Conservation (phyloP, 1,284 basidiomycete species). For the Tetrapyrgos nigripes region DNA sequence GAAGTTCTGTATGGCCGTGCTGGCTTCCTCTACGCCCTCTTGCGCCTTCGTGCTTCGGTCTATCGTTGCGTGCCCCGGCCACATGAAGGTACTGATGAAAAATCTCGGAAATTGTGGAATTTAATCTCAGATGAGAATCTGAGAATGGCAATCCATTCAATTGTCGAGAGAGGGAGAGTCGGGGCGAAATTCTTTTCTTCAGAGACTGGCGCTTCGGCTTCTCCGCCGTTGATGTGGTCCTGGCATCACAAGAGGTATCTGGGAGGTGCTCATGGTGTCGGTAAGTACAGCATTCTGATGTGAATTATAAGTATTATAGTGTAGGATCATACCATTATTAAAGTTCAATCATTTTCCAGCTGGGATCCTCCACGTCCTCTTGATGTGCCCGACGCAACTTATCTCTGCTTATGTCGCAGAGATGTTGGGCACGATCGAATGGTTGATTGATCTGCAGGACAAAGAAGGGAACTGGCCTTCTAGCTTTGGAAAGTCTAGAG, state of each 20-base stretch:
- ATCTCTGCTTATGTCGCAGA: conserved; percentile 44
- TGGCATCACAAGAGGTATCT: conserved; percentile 62
- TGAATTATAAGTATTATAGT: neutral
- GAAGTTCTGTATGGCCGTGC: conserved; percentile 65
- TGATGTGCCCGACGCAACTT: conserved; percentile 46
- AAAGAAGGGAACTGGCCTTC: conserved; percentile 57
- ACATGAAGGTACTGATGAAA: neutral
- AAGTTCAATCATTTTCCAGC: conserved; percentile 33
- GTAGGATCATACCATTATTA: neutral
- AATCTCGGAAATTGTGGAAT: neutral
- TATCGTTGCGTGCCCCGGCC: conserved; percentile 6
- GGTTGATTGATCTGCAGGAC: conserved; percentile 54
- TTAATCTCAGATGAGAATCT: conserved; percentile 39
- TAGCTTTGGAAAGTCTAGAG: conserved; percentile 28
- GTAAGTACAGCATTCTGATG: conserved; percentile 36
- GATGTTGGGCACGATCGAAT: conserved; percentile 50
- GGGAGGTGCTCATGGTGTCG: conserved; percentile 61
- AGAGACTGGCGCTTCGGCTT: conserved; percentile 13
- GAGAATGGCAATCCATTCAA: conserved; percentile 46
- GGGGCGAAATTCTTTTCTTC: conserved; percentile 39
- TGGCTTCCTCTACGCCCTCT: conserved; percentile 57
- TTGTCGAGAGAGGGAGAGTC: conserved; percentile 49
- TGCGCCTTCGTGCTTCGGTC: conserved; percentile 42
- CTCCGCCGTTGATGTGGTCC: conserved; percentile 59
- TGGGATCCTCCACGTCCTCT: conserved; percentile 57